phyloP scores from a whole-genome alignment of 345 rosid species.

The Excoecaria agallocha region DNA sequence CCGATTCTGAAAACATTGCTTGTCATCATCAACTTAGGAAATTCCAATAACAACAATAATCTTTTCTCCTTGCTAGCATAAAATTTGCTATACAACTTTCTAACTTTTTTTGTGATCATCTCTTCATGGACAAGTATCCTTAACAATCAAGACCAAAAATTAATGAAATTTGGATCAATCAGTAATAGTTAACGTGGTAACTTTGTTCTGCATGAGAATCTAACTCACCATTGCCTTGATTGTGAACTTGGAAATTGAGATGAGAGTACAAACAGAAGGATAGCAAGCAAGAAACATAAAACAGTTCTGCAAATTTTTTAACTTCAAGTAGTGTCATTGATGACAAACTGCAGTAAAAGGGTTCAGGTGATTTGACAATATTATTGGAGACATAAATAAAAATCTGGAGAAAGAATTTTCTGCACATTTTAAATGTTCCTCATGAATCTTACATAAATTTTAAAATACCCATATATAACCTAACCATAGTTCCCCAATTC shows the following conservation, averaged over 20 bases:
- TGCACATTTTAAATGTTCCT: conserved; percentile 51
- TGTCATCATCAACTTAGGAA: conserved; percentile 27
- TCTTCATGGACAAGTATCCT: no score
- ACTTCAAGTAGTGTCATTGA: background rate
- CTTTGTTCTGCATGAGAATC: no score
- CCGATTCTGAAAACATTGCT: no score
- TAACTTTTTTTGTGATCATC: no score
- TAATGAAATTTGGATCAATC: no score
- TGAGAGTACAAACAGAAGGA: background rate
- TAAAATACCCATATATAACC: conserved; percentile 34
- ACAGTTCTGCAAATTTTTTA: background rate
- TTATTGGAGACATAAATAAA: background rate
- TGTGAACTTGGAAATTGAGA: background rate
- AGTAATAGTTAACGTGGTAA: no score
- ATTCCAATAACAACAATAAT: conserved; percentile 23
- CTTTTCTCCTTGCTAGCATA: conserved; percentile 1
- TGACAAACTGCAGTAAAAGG: background rate
- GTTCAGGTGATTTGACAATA: background rate
- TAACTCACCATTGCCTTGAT: background rate
- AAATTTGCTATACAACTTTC: background rate
- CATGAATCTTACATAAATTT: conserved; percentile 37
- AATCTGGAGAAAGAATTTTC: conserved; percentile 29
- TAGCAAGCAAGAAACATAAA: background rate
- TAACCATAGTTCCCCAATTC: conserved; percentile 38
- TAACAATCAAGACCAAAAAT: no score